phyloP scores from a whole-genome alignment of 176 grass and related monocot species.

The Sorghum bicolor region Sorghum_bicolor_NCBIv3 NC_012877.2:5976501-5977000 shows the following conservation, averaged over 20 bases:
- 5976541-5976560: slow-evolving; percentile 18
- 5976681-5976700: neutral
- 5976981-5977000: neutral
- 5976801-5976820: slow-evolving; percentile 26
- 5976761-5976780: neutral
- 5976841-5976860: slow-evolving; percentile 18
- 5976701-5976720: slow-evolving; percentile 13
- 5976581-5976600: neutral
- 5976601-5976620: neutral
- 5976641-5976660: neutral
- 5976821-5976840: slow-evolving; percentile 15
- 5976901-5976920: slow-evolving; percentile 1
- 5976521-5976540: neutral
- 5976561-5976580: neutral
- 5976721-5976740: slow-evolving; percentile 40
- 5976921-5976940: slow-evolving; percentile 21
- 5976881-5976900: slow-evolving; percentile 25
- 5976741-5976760: neutral
- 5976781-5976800: slow-evolving; percentile 12
- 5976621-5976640: slow-evolving; percentile 19
- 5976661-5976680: neutral
- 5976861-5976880: slow-evolving; percentile 39
- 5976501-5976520: neutral
- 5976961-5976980: slow-evolving; percentile 4
- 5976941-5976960: slow-evolving; percentile 18